Base-by-base conservation (phyloP, 768 basidiomycete species). In the Amanita rimosa region DNA sequence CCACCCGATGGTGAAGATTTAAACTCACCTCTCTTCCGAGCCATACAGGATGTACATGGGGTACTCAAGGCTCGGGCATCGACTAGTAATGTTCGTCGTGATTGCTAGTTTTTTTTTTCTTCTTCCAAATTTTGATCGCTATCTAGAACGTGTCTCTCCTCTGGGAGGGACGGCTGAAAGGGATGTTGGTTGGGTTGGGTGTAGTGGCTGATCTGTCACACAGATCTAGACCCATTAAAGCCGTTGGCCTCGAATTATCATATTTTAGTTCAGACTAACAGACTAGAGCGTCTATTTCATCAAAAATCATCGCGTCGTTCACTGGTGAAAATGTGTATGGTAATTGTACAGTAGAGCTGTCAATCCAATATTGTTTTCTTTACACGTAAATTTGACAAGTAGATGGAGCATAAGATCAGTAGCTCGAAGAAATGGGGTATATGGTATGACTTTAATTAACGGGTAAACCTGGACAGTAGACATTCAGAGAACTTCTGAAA, bases 101-200 rank as follows among this genome's bases (percentile, higher is more conserved):
- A 6, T 42, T 26, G 22, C 51, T 27, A 36, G 6, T 44, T 14
- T 31, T 14, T 24, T 35, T 34, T 44, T 44, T 14, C 27, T 14
- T 24, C 33, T 34, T 44, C 33, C 16, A 14, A 7, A 50, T 26
- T 31, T 11, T 48, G 29, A 45, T 14, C 21, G 24, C 24, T 46
- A 19, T 54, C 22, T 50, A 93, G 93, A 85, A 92, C 53, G 73
- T 97, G 16, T 85, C 94, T 4, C 61, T 98, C 35, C 78, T 96
- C 62, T 98, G 95, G 88, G 91, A 96, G 67, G 92, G 94, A 11
- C 81, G 94, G 17, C 63, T 98, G 57, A 78, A 83, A 46, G 91
- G 92, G 56, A 83, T 93, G 71, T 69, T 98, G 6, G 79, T 98
- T 53, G 87, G 92, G 54, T 62, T 95, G 24, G 95, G 95, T 4